Evolutionary conservation across 2,329 filamentous ascomycete species (phyloP), one percentile per base, ranked within the genome.

Genomic region (Aspergillus neoniger): DNA sequence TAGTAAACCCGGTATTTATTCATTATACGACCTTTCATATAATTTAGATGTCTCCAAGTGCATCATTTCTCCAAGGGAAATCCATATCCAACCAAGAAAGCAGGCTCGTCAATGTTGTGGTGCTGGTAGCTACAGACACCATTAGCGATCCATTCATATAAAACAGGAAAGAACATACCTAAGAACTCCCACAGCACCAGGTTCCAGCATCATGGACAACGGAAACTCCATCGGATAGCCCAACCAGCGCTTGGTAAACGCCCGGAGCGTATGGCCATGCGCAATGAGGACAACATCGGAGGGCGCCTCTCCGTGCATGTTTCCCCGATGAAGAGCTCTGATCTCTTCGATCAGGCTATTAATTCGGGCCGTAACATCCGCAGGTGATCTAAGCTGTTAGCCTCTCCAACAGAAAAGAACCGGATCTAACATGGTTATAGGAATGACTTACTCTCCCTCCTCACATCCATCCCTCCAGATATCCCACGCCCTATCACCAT

Each of bases 391-490:
- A 58, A 4, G 52, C n/a, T 55, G 10, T 54, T 43, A 21, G 57
- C 62, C 38, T 43, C 52, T 23, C 23, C 8, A 10, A 59, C 53
- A 5, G 23, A 36, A n/a, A 53, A 12, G 39, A 30, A n/a, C 54
- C 25, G 8, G 10, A n/a, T 10, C 4, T n/a, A 17, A 30, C 28
- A 30, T 30, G 28, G 10, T 30, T 30, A 30, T 30, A 30, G 28
- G 10, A 30, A 30, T 30, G 28, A 67, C 74, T 63, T 71, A 82
- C 81, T 85, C 83, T 67, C 84, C 82, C 15, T 76, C 82, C 62
- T 85, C 82, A 70, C 84, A 86, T 0, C 84, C 85, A 74, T 86
- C 83, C 12, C 72, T 72, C 84, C 84, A 86, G 52, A 87, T 86
- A 71, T 85, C 78, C 84, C 85, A 87, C 25, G 74, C 70, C 38